A percentile compares a stretch with the other conserved stretches of the same genome.
Conservation (phyloP, 2,329 filamentous ascomycete species). For the Trichoderma sp. region DNA sequence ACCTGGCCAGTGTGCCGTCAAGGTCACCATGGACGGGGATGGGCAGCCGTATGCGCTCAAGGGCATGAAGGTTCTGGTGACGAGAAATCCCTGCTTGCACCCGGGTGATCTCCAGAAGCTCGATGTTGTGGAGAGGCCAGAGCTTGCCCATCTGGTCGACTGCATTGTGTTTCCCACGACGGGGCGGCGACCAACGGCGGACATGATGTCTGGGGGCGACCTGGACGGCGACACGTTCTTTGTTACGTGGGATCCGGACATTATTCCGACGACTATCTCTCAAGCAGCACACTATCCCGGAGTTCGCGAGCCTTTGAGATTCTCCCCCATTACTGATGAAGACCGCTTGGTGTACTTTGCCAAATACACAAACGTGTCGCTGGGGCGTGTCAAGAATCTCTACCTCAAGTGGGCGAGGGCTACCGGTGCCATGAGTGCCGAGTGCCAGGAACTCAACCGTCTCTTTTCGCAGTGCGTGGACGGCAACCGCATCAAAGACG, state of each 20-base stretch:
- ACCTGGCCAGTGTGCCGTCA: conserved; percentile 45
- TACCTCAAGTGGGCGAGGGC: conserved; percentile 47
- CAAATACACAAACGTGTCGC: conserved; percentile 43
- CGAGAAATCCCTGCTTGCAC: conserved; percentile 48
- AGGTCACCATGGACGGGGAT: conserved; percentile 42
- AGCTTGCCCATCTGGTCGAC: conserved; percentile 44
- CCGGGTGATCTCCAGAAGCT: conserved; percentile 49
- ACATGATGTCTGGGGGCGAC: conserved; percentile 49
- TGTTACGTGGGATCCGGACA: conserved; percentile 46
- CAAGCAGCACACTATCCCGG: conserved; percentile 45
- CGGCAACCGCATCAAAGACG: conserved; percentile 44
- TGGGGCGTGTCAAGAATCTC: conserved; percentile 46
- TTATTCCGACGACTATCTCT: conserved; percentile 42
- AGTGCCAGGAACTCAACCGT: conserved; percentile 47
- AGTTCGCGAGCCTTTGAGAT: conserved; percentile 42
- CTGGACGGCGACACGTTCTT: conserved; percentile 48
- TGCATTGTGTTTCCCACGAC: conserved; percentile 46
- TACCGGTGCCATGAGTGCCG: conserved; percentile 41
- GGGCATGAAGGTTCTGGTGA: conserved; percentile 44
- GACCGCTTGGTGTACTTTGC: conserved; percentile 46
- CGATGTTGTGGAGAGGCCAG: conserved; percentile 41
- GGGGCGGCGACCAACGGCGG: conserved; percentile 43
- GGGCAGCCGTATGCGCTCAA: conserved; percentile 41
- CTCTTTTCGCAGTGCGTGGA: conserved; percentile 48
- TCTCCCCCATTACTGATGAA: conserved; percentile 43